Percentiles rank a stretch among this genome's conserved stretches.
Conservation (phyloP, 805 yeast genomes). For the Pichia occidentalis region DNA sequence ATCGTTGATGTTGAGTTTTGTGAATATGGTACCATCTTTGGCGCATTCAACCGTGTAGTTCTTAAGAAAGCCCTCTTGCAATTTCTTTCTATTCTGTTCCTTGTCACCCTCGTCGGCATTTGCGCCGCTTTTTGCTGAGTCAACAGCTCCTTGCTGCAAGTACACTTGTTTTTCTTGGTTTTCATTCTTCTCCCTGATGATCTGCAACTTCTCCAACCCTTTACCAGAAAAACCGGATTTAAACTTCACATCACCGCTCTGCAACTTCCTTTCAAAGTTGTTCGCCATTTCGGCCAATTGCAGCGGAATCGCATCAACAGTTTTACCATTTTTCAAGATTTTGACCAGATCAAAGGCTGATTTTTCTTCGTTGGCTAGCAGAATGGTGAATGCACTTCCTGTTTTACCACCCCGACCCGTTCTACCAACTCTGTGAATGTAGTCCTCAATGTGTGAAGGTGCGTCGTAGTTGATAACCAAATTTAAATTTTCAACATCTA, state of each 20-base stretch:
- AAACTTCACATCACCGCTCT: conserved; percentile 54
- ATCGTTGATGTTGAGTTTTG: conserved; percentile 63
- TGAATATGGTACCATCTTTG: conserved; percentile 21
- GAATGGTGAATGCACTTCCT: conserved; percentile 70
- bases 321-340: conserved; percentile 63
- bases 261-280: conserved; percentile 52
- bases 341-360: conserved; percentile 63
- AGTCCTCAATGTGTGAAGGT: conserved; percentile 88
- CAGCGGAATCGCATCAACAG: conserved; percentile 36
- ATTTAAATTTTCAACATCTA: conserved; percentile 82
- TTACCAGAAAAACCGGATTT: conserved; percentile 89
- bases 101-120: conserved; percentile 21
- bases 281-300: conserved; percentile 45
- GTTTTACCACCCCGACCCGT: conserved; percentile 86
- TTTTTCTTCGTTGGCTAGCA: conserved; percentile 54
- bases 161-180: conserved; percentile 44
- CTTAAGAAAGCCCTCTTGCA: conserved; percentile 23
- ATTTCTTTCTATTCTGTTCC: conserved; percentile 23
- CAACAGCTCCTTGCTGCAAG: conserved; percentile 34
- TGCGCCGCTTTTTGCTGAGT: conserved; percentile 13
- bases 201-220: conserved; percentile 75
- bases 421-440: conserved; percentile 92
- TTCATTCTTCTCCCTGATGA: conserved; percentile 45
- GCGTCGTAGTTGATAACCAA: conserved; percentile 77
- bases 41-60: conserved; percentile 44